Percentiles rank a stretch among this genome's conserved stretches.
Evolutionary conservation across 176 grass and related monocot species (phyloP).

Genomic region (Pontederia crassipes): DNA sequence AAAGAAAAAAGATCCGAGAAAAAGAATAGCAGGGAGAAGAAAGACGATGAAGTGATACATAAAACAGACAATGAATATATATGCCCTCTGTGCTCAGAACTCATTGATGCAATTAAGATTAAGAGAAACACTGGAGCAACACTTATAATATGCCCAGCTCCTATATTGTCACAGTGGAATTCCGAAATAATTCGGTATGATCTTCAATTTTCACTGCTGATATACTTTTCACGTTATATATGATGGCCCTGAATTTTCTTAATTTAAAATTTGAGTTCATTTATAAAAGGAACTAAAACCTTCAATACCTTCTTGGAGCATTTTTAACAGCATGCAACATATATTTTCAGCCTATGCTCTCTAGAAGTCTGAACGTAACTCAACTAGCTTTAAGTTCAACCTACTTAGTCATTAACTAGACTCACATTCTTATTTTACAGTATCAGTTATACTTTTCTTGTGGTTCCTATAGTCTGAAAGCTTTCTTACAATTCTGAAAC

Average conservation of each 20-base stretch:
- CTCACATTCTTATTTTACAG: no score
- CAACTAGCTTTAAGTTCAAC: no score
- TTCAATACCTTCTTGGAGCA: no score
- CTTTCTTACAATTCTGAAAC: no score
- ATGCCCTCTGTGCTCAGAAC: slow-evolving; percentile 65
- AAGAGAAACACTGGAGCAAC: slow-evolving; percentile 58
- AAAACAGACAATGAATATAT: slow-evolving; percentile 48
- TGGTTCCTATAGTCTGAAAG: no score
- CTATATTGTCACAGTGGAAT: slow-evolving; percentile 88
- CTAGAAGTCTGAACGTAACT: no score
- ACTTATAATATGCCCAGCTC: slow-evolving; percentile 78
- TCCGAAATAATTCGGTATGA: slow-evolving; percentile 84
- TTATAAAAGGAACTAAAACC: slow-evolving; percentile 1
- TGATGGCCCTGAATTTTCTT: background rate
- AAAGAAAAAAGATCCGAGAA: slow-evolving; percentile 25
- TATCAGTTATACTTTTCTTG: no score
- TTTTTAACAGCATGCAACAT: no score
- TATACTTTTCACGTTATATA: background rate
- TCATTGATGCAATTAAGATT: slow-evolving; percentile 58
- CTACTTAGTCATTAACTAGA: no score
- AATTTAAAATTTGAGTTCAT: background rate
- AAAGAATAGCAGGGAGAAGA: slow-evolving; percentile 47
- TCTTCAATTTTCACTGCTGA: slow-evolving; percentile 15
- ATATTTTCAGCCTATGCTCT: no score
- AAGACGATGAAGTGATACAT: slow-evolving; percentile 31